Percentiles rank a stretch among this genome's conserved stretches.
Conservation (phyloP, 305 asterid species). For the Petunia hybrid region DNA sequence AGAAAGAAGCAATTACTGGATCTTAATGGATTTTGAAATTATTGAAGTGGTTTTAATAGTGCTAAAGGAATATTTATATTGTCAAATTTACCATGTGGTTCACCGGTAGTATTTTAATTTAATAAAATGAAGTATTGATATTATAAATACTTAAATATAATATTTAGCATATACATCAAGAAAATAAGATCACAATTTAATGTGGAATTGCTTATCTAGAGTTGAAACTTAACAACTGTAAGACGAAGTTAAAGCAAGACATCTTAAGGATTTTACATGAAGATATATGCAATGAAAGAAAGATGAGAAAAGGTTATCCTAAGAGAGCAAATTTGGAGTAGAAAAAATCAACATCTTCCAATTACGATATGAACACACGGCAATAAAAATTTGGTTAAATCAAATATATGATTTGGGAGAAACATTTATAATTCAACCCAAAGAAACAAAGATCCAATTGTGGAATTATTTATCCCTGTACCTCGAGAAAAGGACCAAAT, state of each 20-base stretch:
- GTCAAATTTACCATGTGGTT: background rate
- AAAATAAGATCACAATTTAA: background rate
- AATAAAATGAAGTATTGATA: background rate
- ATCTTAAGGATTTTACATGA: background rate
- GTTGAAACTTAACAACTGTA: background rate
- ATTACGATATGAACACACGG: no score
- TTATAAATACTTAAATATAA: background rate
- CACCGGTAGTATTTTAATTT: background rate
- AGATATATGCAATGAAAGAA: background rate
- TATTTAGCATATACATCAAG: background rate
- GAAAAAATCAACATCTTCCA: no score
- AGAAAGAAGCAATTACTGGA: slow-evolving; percentile 21
- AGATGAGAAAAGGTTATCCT: background rate
- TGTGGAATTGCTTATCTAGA: background rate
- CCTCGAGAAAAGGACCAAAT: no score
- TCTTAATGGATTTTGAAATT: background rate
- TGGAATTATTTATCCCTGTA: no score
- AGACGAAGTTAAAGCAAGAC: background rate
- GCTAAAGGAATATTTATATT: background rate
- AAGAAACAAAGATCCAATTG: no score
- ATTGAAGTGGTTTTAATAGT: background rate
- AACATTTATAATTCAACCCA: no score
- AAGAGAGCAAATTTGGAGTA: no score
- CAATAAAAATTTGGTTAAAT: no score
- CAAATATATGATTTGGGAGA: no score